phyloP scores from a whole-genome alignment of 1,284 basidiomycete species.

The Naganishia sp. region DNA sequence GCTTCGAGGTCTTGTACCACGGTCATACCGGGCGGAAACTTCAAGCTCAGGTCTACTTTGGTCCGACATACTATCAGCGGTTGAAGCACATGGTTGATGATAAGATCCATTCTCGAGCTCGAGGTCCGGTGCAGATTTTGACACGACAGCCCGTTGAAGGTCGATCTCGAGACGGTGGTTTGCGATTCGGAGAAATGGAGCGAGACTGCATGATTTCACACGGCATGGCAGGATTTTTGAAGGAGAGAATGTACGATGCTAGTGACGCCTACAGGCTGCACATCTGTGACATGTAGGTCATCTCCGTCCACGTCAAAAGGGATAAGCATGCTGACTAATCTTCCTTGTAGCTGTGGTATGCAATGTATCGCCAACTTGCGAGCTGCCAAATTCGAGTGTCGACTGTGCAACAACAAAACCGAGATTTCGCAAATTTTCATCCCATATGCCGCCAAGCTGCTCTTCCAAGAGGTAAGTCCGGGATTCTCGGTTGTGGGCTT shows the following conservation, averaged over 20 bases:
- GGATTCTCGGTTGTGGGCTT: neutral
- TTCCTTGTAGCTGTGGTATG: constrained; percentile 71
- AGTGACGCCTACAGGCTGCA: constrained; percentile 95
- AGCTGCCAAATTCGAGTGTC: constrained; percentile 60
- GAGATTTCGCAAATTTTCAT: constrained; percentile 87
- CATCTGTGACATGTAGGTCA: constrained; percentile 87
- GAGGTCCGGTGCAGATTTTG: constrained; percentile 96
- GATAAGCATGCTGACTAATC: neutral
- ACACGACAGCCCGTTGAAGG: constrained; percentile 99
- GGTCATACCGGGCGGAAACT: constrained; percentile 96
- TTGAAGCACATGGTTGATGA: constrained; percentile 99
- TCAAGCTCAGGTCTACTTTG: constrained; percentile 96
- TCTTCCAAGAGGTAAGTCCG: constrained; percentile 73
- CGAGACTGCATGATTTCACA: constrained; percentile 99
- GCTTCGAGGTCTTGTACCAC: constrained; percentile 97
- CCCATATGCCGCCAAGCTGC: constrained; percentile 65
- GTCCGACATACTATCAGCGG: constrained; percentile 98
- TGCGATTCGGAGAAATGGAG: constrained; percentile 99
- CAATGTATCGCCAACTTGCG: constrained; percentile 64
- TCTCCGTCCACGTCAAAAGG: neutral
- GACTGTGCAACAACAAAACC: constrained; percentile 89
- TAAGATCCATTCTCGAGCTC: constrained; percentile 97
- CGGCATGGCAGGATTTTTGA: constrained; percentile 96
- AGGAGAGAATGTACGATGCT: constrained; percentile 86
- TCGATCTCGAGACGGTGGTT: constrained; percentile 95